phyloP scores from a whole-genome alignment of 345 rosid genomes.

The Odontarrhena argentea region DNA sequence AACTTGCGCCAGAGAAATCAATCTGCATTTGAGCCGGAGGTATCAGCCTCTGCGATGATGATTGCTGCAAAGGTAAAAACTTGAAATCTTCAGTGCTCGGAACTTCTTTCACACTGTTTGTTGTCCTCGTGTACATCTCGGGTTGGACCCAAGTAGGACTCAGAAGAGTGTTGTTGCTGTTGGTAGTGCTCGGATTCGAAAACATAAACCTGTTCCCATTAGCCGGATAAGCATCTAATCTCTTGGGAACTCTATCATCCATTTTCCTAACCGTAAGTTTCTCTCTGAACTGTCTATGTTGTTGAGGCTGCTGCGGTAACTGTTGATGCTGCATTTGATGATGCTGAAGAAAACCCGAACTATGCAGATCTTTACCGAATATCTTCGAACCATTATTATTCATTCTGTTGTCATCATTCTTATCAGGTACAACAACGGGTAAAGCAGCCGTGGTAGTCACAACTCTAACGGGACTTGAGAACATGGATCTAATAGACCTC shows the following conservation, averaged over 20 bases:
- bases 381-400: conserved; percentile 24
- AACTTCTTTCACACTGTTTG: conserved; percentile 50
- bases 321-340: conserved; percentile 33
- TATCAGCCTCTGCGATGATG: conserved; percentile 45
- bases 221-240: conserved; percentile 55
- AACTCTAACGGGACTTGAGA: conserved; percentile 47
- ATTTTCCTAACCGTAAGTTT: conserved; percentile 82
- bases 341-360: conserved; percentile 34
- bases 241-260: conserved; percentile 64
- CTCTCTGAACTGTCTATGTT: conserved; percentile 65
- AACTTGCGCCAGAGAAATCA: conserved; percentile 79
- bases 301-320: conserved; percentile 8
- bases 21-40: conserved; percentile 76
- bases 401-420: conserved; percentile 49
- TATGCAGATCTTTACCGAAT: conserved; percentile 36
- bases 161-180: conserved; percentile 50
- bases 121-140: conserved; percentile 53
- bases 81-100: conserved; percentile 47
- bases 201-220: conserved; percentile 58
- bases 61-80: conserved; percentile 48
- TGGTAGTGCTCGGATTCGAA: conserved; percentile 27
- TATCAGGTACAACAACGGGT: conserved; percentile 42
- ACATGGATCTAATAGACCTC: conserved; percentile 48
- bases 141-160: conserved; percentile 61
- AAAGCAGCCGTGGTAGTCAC: conserved; percentile 39